Base-by-base conservation (phyloP, 2,329 filamentous ascomycete species). In the Talaromyces sp. region DNA sequence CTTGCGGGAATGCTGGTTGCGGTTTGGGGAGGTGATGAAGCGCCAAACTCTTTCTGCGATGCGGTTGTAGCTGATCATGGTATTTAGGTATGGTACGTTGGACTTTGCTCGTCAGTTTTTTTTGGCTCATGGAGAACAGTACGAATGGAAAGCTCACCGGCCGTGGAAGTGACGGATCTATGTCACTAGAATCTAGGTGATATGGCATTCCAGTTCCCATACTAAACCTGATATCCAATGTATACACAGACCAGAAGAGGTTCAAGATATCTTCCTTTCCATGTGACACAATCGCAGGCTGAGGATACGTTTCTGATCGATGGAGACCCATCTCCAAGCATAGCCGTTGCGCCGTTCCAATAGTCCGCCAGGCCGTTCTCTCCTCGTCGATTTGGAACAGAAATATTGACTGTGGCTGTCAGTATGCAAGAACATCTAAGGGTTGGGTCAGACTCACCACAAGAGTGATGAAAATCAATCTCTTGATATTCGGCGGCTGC, bases 171-270 rank as follows among this genome's bases (percentile, higher is more conserved):
- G 84, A 83, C 0, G 88, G 86, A 68, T 96, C 92, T 63, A 96
- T 91, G 70, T 96, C 92, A 4, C 88, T 84, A 69, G 96, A 92
- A 67, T 93, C 88, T 18, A 96, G 79, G 1, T 90, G 87, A 75
- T 91, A 96, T 0, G 92, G 92, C 78, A 96, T 85, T 0, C 92
- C 92, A 0, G 91, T 93, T 18, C 88, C 90, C 69, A 96, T 93
- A 63, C 89, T 91, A 91, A 91, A 96, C 56, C 92, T 83, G 58
- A 91, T 83, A 73, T 96, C 92, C n/a, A 96, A 81, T 0, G 93
- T 86, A 70, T 93, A 96, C 18, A 92, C 87, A 1, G 88, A 88
- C 92, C 91, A 97, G 74, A 96, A 96, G 5, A 91, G 84, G 48
- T 88, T 85, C 9, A 92, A 81, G 0, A 89, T 88, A 42, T 85